Base-by-base conservation (phyloP, 2,329 filamentous ascomycete genomes). In the Exophiala oligosperma region DNA sequence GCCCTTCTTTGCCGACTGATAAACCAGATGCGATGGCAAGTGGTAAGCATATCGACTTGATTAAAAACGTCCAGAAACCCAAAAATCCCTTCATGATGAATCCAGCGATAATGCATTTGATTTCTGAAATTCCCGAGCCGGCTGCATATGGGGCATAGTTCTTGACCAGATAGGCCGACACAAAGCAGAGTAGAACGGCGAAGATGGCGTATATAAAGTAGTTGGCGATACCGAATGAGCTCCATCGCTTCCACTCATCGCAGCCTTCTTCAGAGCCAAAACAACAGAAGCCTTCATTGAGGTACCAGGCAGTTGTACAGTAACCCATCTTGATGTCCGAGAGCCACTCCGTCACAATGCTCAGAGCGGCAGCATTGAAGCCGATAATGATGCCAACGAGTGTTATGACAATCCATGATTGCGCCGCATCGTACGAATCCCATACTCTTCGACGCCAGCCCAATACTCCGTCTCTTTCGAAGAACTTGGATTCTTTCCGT, bases 41-140 rank as follows among this genome's bases (percentile, higher is more conserved):
- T 1, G 94, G 94, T 49, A 99, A 79, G 24, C 89, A 90, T 55
- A 97, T 84, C 0, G 92, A 96, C 76, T 99, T 99, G 77, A 99
- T 97, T 60, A 94, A 74, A 32, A 99, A 79, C 4, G 94, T 97
- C 84, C 91, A 92, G 67, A 88, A 88, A 21, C 93, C 92, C 14
- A 99, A 81, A 70, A 99, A 99, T 0, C 92, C 94, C 75, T 97
- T 97, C 94, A 99, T 99, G 50, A 97, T 91, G 72, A 99, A 99
- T 2, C 94, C 94, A 3, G 93, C 94, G 70, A 99, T 96, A 71
- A 99, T 97, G 75, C 92, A 96, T 75, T 99, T 99, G 81, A 99
- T 99, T 77, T 99, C 94, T 11, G 92, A 97, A 58, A 99, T 99
- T 41, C 94, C 94, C 11, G 91, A 96, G 14, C 94, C 94, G 35